Conservation (phyloP, 1,284 basidiomycete species). For the Salmacisia buchloeana region DNA sequence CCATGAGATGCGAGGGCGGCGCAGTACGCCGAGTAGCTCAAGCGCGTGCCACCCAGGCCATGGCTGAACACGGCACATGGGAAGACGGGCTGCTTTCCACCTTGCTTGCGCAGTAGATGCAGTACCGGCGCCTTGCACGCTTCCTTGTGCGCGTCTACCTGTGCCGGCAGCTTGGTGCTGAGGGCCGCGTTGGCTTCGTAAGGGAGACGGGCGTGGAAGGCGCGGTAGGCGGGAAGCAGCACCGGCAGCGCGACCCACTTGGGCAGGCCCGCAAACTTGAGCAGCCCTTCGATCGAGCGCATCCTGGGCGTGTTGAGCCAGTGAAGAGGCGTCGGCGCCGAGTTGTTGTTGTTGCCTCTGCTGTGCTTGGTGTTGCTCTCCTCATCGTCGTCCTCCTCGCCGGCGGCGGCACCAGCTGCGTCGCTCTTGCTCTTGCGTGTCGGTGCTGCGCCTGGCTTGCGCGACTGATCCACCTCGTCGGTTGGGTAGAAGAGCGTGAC, state of each 20-base stretch:
- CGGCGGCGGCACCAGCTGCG: not conserved
- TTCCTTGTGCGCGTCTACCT: not conserved
- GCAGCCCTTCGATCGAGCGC: conserved; percentile 26
- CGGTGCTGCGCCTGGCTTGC: not conserved
- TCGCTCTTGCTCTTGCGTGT: no score
- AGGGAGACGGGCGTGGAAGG: conserved; percentile 25
- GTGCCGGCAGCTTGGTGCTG: not conserved
- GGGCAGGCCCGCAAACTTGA: conserved; percentile 38
- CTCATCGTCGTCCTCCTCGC: not conserved
- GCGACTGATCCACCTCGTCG: not conserved
- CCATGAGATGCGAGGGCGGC: conserved; percentile 31
- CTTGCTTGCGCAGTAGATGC: conserved; percentile 10
- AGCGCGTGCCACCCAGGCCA: conserved; percentile 34
- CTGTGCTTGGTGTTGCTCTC: not conserved
- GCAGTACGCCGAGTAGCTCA: conserved; percentile 34
- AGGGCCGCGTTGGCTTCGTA: conserved; percentile 3
- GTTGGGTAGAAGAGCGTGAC: conserved; percentile 40
- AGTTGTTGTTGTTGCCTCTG: not conserved
- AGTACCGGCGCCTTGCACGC: not conserved
- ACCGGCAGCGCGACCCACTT: conserved; percentile 33
- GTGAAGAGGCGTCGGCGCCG: not conserved
- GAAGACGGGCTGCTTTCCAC: conserved; percentile 10
- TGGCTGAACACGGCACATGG: conserved; percentile 40
- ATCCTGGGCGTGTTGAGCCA: not conserved
- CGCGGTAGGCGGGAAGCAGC: conserved; percentile 28